Evolutionary conservation across 352 stramenopile species (phyloP).

Genomic region (Pythium oligandrum): DNA sequence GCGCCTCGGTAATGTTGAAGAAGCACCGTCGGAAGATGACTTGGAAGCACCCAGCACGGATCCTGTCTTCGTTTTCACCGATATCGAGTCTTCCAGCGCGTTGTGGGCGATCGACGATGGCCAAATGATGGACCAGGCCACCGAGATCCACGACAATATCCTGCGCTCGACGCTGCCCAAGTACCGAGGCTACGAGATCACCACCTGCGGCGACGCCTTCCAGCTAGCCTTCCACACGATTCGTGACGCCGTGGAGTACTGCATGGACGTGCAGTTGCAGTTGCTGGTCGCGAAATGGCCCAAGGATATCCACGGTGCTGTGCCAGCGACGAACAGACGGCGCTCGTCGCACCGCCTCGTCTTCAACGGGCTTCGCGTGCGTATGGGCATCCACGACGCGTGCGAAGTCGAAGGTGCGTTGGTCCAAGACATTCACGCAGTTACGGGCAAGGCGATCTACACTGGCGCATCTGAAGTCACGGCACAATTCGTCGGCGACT

Average conservation of each 20-base stretch:
- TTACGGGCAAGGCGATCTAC: constrained; percentile 23
- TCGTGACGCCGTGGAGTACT: constrained; percentile 54
- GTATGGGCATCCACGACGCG: constrained; percentile 28
- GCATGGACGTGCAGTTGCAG: constrained; percentile 51
- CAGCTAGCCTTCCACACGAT: constrained; percentile 68
- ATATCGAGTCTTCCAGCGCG: constrained; percentile 61
- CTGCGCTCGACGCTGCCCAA: constrained; percentile 23
- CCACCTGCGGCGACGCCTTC: constrained; percentile 63
- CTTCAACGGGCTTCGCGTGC: constrained; percentile 24
- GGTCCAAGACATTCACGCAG: constrained; percentile 16
- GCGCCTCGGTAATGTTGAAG: background rate
- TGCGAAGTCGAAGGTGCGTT: constrained; percentile 5
- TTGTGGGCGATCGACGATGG: constrained; percentile 48
- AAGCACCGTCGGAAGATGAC: background rate
- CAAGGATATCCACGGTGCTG: constrained; percentile 43
- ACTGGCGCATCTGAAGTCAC: constrained; percentile 18
- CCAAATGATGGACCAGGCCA: constrained; percentile 24
- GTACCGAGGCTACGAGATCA: constrained; percentile 71
- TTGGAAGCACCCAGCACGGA: constrained; percentile 15
- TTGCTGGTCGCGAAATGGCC: constrained; percentile 52
- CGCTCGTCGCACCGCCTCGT: constrained; percentile 5
- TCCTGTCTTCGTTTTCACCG: constrained; percentile 58
- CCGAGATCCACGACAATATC: constrained; percentile 28
- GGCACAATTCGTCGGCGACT: constrained; percentile 18
- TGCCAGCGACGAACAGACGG: constrained; percentile 39